Conservation (phyloP, 352 stramenopile species). For the Globisporangium echinulatum region DNA sequence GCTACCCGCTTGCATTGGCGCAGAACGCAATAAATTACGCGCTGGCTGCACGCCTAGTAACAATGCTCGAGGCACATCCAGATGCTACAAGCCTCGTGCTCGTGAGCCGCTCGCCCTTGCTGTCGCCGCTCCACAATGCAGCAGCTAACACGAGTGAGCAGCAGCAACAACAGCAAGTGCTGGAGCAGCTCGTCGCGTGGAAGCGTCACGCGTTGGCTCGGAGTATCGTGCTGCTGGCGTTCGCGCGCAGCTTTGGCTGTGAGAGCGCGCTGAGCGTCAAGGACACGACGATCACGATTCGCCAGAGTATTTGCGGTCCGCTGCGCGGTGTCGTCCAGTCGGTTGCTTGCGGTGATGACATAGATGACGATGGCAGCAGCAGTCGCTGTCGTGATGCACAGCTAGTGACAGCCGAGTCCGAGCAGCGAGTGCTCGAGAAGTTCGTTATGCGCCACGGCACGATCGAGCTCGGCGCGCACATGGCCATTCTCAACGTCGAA, state of each 20-base stretch:
- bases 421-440: slow-evolving; percentile 1
- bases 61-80: not conserved
- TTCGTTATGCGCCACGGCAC: slow-evolving; percentile 3
- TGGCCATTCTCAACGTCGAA: not conserved
- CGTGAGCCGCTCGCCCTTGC: not conserved
- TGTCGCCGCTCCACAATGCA: not conserved
- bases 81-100: not conserved
- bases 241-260: slow-evolving; percentile 10
- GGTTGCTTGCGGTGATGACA: not conserved
- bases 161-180: slow-evolving; percentile 11
- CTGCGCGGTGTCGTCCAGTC: slow-evolving; percentile 3
- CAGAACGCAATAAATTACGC: too few relatives aligned
- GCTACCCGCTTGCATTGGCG: too few relatives aligned
- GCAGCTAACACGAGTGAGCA: not conserved
- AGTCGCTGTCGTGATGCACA: not conserved
- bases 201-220: slow-evolving; percentile 19
- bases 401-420: not conserved
- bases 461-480: slow-evolving; percentile 6
- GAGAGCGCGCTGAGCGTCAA: slow-evolving; percentile 23
- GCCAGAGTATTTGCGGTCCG: slow-evolving; percentile 36
- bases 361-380: not conserved
- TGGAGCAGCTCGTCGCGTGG: slow-evolving; percentile 25
- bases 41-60: not conserved
- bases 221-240: slow-evolving; percentile 20
- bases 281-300: slow-evolving; percentile 27